phyloP scores from a whole-genome alignment of 2,329 filamentous ascomycete genomes.

The Xylaria sp. region DNA sequence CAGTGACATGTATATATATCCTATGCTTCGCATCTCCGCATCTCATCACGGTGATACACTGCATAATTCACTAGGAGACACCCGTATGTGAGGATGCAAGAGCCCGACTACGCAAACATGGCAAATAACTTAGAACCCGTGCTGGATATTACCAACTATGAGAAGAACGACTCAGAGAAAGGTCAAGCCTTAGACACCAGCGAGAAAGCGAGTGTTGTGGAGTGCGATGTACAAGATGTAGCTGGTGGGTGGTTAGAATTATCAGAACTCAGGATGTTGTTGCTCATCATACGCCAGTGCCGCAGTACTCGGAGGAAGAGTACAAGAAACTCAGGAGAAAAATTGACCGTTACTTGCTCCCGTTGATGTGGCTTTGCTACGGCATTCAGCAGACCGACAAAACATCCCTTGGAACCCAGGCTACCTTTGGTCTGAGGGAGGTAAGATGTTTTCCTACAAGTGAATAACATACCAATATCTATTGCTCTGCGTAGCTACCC shows the following conservation, averaged over 20 bases:
- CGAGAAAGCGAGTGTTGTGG: conserved; percentile 41
- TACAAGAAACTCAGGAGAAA: conserved; percentile 54
- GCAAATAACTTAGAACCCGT: conserved; percentile 37
- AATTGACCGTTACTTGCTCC: conserved; percentile 57
- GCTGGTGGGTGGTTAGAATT: conserved; percentile 32
- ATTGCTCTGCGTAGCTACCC: not conserved
- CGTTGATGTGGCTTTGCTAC: conserved; percentile 60
- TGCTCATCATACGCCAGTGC: conserved; percentile 18
- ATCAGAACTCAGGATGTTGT: not conserved
- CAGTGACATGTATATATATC: conserved; percentile 17
- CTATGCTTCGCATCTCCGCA: not conserved
- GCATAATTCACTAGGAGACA: not conserved
- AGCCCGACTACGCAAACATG: conserved; percentile 39
- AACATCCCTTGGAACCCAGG: conserved; percentile 54
- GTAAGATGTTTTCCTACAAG: conserved; percentile 34
- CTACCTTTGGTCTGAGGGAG: conserved; percentile 52
- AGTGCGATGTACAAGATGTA: conserved; percentile 38
- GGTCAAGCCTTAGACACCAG: conserved; percentile 32
- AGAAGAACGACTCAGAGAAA: conserved; percentile 40
- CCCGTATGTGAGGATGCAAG: conserved; percentile 30
- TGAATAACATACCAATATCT: not conserved
- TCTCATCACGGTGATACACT: not conserved
- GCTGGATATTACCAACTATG: conserved; percentile 29
- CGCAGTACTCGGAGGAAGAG: conserved; percentile 51
- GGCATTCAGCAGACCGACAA: conserved; percentile 62